Evolutionary conservation across 441 rosid species (phyloP).

Genomic region (Francoa sonchifolia): DNA sequence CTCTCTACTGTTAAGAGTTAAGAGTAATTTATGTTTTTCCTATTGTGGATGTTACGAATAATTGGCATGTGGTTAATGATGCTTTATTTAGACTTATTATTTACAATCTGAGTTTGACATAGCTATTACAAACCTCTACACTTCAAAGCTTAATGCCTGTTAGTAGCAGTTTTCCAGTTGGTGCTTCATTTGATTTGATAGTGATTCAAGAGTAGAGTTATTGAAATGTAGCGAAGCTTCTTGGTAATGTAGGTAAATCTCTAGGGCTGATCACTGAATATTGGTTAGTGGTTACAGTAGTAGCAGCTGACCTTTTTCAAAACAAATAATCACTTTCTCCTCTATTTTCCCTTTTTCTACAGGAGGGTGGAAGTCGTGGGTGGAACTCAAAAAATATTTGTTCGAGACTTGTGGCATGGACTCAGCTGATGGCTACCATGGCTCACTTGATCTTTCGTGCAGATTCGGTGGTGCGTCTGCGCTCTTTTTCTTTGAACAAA

Average conservation of each 20-base stretch:
- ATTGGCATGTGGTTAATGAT: conserved; percentile 4
- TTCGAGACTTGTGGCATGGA: too few species aligned
- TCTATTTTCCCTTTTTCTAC: too few species aligned
- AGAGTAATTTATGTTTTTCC: conserved; percentile 12
- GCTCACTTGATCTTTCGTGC: too few species aligned
- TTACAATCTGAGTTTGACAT: conserved; percentile 1
- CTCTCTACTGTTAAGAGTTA: conserved; percentile 11
- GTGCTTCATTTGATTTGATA: conserved; percentile 13
- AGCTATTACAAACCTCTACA: conserved; percentile 2
- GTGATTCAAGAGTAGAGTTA: conserved; percentile 14
- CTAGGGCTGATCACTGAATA: conserved; percentile 3
- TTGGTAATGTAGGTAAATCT: conserved; percentile 10
- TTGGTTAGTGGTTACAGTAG: conserved; percentile 11
- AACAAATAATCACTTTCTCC: conserved; percentile 15
- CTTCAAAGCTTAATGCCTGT: conserved; percentile 3
- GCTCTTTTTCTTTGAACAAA: too few species aligned
- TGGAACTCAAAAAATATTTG: too few species aligned
- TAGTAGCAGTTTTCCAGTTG: conserved; percentile 2
- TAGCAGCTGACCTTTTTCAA: conserved; percentile 8
- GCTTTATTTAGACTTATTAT: conserved; percentile 4
- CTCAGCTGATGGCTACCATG: too few species aligned
- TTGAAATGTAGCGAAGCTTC: conserved; percentile 16
- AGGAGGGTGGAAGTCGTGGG: too few species aligned
- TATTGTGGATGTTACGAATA: conserved; percentile 12
- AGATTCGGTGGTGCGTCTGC: too few species aligned